phyloP scores from a whole-genome alignment of 805 yeast genomes.

The Cyberlindnera saturnus region DNA sequence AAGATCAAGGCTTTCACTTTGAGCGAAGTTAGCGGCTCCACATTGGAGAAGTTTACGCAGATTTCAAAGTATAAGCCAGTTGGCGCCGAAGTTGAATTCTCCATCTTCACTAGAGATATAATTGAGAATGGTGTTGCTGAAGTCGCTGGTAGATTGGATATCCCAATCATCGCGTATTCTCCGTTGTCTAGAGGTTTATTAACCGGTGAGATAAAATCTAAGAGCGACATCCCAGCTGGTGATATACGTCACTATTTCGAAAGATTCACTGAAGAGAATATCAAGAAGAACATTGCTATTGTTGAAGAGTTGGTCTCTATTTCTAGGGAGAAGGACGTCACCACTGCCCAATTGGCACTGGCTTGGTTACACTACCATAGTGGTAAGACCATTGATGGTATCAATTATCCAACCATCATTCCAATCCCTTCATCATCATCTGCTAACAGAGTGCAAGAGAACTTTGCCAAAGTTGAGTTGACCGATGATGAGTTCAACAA shows the following conservation, averaged over 20 bases:
- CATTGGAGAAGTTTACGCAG: conserved; percentile 52
- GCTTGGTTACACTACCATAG: conserved; percentile 53
- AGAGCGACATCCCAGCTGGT: conserved; percentile 44
- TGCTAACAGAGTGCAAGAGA: conserved; percentile 52
- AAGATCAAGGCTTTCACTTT: conserved; percentile 65
- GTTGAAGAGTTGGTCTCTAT: conserved; percentile 42
- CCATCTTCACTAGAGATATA: conserved; percentile 62
- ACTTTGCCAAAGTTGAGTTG: conserved; percentile 42
- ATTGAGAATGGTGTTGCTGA: conserved; percentile 57
- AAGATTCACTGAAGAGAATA: conserved; percentile 53
- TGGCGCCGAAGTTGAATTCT: conserved; percentile 74
- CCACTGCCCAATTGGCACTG: conserved; percentile 64
- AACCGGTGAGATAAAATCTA: conserved; percentile 50
- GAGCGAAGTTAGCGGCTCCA: conserved; percentile 61
- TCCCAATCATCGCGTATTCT: conserved; percentile 75
- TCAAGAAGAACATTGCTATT: conserved; percentile 49
- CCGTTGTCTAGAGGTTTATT: conserved; percentile 79
- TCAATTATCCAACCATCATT: conserved; percentile 46
- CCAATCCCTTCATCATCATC: conserved; percentile 82
- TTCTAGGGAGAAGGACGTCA: conserved; percentile 39
- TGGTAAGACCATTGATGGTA: conserved; percentile 15
- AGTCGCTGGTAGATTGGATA: conserved; percentile 46
- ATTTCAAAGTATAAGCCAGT: conserved; percentile 47
- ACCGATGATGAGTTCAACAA: conserved; percentile 46
- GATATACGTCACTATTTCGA: conserved; percentile 50